Percentiles rank a stretch among this genome's conserved stretches.
Conservation (phyloP, 176 grass and related monocot species). For the Melocanna baccifera region DNA sequence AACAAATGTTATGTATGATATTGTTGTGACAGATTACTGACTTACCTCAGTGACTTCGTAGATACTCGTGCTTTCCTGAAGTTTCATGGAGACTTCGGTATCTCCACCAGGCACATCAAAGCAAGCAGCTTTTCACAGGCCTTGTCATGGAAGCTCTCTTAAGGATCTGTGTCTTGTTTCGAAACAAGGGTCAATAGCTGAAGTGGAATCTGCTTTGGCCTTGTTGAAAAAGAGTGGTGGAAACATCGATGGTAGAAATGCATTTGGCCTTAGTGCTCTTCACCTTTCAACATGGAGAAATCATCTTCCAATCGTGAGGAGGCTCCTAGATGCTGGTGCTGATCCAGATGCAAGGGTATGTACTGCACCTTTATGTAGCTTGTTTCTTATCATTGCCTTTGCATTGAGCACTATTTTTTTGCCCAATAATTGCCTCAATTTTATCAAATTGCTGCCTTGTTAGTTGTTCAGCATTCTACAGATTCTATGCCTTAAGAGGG, state of each 20-base stretch:
- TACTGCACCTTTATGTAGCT: background rate
- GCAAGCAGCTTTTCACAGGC: conserved; percentile 55
- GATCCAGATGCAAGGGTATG: conserved; percentile 98
- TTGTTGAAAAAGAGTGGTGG: conserved; percentile 80
- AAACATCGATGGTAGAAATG: conserved; percentile 77
- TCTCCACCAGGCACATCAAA: conserved; percentile 56
- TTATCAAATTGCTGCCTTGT: background rate
- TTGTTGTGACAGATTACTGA: conserved; percentile 31
- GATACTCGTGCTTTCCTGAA: conserved; percentile 24
- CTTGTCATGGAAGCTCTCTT: conserved; percentile 55
- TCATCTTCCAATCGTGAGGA: conserved; percentile 76
- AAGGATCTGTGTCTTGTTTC: conserved; percentile 77
- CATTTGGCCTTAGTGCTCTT: conserved; percentile 89
- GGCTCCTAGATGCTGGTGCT: conserved; percentile 77
- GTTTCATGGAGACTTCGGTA: conserved; percentile 63
- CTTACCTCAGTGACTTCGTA: conserved; percentile 9
- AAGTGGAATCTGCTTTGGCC: conserved; percentile 78
- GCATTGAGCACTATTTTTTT: background rate
- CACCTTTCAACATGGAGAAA: conserved; percentile 99
- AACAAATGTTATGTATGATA: conserved; percentile 10
- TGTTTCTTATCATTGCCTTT: conserved; percentile 10
- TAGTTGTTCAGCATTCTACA: background rate
- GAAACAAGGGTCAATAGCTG: conserved; percentile 86
- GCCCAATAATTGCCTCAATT: background rate
- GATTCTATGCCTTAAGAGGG: background rate